Base-by-base conservation (phyloP, 148 eudicot genomes). In the Amaranthus cruentus region DNA sequence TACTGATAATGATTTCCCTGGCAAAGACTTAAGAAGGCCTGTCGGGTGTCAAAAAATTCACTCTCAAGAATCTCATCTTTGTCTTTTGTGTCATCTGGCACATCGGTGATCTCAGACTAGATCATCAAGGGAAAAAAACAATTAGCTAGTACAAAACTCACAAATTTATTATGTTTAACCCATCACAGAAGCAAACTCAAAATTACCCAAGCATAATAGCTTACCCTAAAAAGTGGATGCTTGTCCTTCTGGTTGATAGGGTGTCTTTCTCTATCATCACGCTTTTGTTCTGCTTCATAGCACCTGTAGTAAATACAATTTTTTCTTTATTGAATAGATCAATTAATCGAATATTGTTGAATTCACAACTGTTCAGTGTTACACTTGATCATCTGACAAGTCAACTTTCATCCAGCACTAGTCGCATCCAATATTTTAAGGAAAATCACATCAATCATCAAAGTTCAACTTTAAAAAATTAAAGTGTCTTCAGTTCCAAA, bases 1-100 rank as follows among this genome's bases (percentile, higher is more conserved):
- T 91, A 94, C 73, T 94, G 98, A 62, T 94, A 94, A 81, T 94
- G 97, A 71, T 91, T 94, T 71, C 98, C 98, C 73, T 91, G 98
- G 84, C 98, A 94, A 71, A 94, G 97, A 75, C 97, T 91, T 69
- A 94, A 83, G 79, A 91, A 94, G 69, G 95, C 93, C 72, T 91
- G 97, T 11, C 97, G 84, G 9, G 98, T 94, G 76, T 93, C 97
- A 76, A 93, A 94, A 79, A 89, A 91, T 83, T 94, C 98, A 71
- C 97, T 94, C 86, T 91, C 97, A 63, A 89, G 85, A 84, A 91
- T 89, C 72, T 91, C 97, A 71, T 94, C 98, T 76, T 66, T 82
- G 76, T 94, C 98, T 83, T 85, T 88, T 47, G 97, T 94, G 78
- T 91, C 95, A n/a, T 77, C 87, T 55, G 92, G 84, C 60, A 94